phyloP scores from a whole-genome alignment of 257 asterid genomes.

The Verbena officinalis region DNA sequence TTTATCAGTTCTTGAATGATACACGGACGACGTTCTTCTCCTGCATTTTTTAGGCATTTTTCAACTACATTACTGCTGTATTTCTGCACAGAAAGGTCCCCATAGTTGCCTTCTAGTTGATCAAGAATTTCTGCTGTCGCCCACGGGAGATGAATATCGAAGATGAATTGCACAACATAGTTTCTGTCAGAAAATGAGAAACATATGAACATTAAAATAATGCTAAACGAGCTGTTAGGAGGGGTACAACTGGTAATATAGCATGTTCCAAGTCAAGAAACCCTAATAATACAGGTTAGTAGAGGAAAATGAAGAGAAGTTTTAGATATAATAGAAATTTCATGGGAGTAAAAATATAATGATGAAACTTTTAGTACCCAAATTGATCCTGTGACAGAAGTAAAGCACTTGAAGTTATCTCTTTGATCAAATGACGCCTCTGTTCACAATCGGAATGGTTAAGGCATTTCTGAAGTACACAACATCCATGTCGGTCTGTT shows the following conservation, averaged over 20 bases:
- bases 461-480: conserved; percentile 11
- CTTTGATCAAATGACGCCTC: conserved; percentile 1
- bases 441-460: background rate
- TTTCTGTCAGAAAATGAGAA: background rate
- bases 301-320: background rate
- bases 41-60: conserved; percentile 6
- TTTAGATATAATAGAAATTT: background rate
- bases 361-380: background rate
- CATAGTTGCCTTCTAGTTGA: conserved; percentile 2
- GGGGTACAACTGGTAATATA: background rate
- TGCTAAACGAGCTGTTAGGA: background rate
- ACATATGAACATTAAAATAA: background rate
- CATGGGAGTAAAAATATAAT: background rate
- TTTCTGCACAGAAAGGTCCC: conserved; percentile 4
- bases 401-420: background rate
- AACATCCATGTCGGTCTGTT: background rate
- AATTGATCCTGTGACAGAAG: conserved; percentile 5
- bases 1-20: background rate
- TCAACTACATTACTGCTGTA: conserved; percentile 13
- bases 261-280: background rate
- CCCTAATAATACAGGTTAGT: background rate
- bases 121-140: background rate
- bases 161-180: conserved; percentile 10
- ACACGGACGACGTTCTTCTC: background rate
- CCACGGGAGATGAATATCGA: conserved; percentile 4